Conservation (phyloP, 148 eudicot species). For the Dianthus caryophyllus region DNA sequence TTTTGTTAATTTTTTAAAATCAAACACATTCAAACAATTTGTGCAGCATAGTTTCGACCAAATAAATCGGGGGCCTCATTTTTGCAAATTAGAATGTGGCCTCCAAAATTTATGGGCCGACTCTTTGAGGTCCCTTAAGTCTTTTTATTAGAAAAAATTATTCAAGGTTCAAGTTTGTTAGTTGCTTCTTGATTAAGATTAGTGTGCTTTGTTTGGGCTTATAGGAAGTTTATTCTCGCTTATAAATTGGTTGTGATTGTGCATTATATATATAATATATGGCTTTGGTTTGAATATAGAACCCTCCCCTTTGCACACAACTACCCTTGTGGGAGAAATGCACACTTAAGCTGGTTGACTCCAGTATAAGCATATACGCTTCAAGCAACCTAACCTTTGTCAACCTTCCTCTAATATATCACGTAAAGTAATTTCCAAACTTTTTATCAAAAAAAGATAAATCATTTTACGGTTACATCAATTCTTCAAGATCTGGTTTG, state of each 20-base stretch:
- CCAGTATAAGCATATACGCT: slow-evolving; percentile 83
- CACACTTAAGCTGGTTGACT: slow-evolving; percentile 90
- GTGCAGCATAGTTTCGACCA: too few species aligned
- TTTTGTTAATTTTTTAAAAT: too few species aligned
- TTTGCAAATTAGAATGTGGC: too few species aligned
- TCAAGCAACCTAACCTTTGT: slow-evolving; percentile 95
- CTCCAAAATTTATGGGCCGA: too few species aligned
- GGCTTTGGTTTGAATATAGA: slow-evolving; percentile 41
- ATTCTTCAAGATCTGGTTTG: neutral
- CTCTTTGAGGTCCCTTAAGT: neutral
- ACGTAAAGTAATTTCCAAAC: slow-evolving; percentile 42
- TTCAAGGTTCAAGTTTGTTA: neutral
- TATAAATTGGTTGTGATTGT: neutral
- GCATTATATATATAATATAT: neutral
- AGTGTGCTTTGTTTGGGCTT: neutral
- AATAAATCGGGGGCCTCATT: too few species aligned
- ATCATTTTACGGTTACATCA: too few species aligned
- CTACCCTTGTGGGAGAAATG: slow-evolving; percentile 95
- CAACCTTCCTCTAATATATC: slow-evolving; percentile 85
- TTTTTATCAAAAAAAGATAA: neutral
- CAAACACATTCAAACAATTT: too few species aligned
- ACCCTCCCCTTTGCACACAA: slow-evolving; percentile 92
- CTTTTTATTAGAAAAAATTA: neutral
- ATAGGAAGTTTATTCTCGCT: neutral
- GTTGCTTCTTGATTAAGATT: neutral